Evolutionary conservation across 2,329 filamentous ascomycete species (phyloP).

Genomic region (Scytalidium sp.): DNA sequence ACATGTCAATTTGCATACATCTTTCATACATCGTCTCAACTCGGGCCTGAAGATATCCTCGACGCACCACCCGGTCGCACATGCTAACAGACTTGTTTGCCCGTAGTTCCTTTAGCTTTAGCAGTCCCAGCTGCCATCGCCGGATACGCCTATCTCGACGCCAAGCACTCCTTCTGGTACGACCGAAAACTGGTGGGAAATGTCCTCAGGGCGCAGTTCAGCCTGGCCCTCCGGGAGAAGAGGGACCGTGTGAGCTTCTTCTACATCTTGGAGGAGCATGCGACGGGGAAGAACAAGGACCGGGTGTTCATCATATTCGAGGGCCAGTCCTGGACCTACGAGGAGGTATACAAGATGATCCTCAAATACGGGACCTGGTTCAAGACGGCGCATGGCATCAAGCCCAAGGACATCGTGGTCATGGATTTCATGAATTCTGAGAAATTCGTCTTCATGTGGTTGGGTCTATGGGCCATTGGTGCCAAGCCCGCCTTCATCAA

Average conservation of each 20-base stretch:
- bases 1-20: too few species aligned
- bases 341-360: slow-evolving; percentile 67
- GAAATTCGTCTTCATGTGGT: slow-evolving; percentile 71
- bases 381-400: slow-evolving; percentile 58
- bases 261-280: slow-evolving; percentile 69
- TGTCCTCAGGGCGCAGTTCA: slow-evolving; percentile 43
- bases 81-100: slow-evolving; percentile 3
- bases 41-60: too few species aligned
- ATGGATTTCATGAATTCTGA: slow-evolving; percentile 80
- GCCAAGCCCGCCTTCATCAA: slow-evolving; percentile 85
- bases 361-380: slow-evolving; percentile 77
- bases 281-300: slow-evolving; percentile 51
- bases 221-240: slow-evolving; percentile 44
- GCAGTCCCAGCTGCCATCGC: slow-evolving; percentile 62
- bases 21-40: background rate
- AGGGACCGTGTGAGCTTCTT: slow-evolving; percentile 67
- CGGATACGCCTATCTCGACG: slow-evolving; percentile 75
- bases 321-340: slow-evolving; percentile 68
- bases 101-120: slow-evolving; percentile 48
- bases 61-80: too few species aligned
- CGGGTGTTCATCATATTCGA: slow-evolving; percentile 65
- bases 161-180: slow-evolving; percentile 62
- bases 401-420: slow-evolving; percentile 73
- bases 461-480: slow-evolving; percentile 80
- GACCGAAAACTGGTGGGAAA: slow-evolving; percentile 61